phyloP scores from a whole-genome alignment of 1,139 yeast species.

The Candida sp. region DNA sequence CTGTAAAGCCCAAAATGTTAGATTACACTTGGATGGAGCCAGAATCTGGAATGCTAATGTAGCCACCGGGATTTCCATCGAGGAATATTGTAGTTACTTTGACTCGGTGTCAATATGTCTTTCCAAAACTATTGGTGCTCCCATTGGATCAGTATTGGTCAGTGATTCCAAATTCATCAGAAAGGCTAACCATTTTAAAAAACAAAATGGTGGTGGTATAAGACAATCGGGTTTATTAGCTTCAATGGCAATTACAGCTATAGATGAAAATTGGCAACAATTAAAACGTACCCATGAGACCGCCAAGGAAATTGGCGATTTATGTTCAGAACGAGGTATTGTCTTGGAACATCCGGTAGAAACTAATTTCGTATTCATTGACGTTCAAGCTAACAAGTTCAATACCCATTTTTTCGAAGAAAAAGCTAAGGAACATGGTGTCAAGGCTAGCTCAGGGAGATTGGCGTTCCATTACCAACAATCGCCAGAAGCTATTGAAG shows the following conservation, averaged over 20 bases:
- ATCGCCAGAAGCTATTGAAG: conserved; percentile 27
- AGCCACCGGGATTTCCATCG: conserved; percentile 35
- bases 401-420: conserved; percentile 22
- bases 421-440: conserved; percentile 21
- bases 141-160: conserved; percentile 43
- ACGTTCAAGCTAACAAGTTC: conserved; percentile 30
- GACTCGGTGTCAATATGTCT: conserved; percentile 46
- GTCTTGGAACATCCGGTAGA: conserved; percentile 36
- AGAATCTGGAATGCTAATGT: conserved; percentile 46
- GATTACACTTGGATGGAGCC: conserved; percentile 45
- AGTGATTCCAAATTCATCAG: conserved; percentile 26
- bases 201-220: conserved; percentile 48
- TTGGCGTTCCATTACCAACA: conserved; percentile 40
- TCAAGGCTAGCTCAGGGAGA: conserved; percentile 29
- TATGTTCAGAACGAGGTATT: conserved; percentile 34
- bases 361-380: conserved; percentile 42
- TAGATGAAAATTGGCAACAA: conserved; percentile 35
- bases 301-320: conserved; percentile 48
- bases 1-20: conserved; percentile 30
- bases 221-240: conserved; percentile 44
- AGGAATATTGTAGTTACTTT: conserved; percentile 37
- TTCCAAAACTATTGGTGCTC: conserved; percentile 46
- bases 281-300: conserved; percentile 50
- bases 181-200: conserved; percentile 46
- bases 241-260: conserved; percentile 39